These are phyloP conservation scores for Shiraia bambusicola DNA, from an alignment of 2,329 filamentous ascomycete species.

Conservation along the genomic window DNA sequence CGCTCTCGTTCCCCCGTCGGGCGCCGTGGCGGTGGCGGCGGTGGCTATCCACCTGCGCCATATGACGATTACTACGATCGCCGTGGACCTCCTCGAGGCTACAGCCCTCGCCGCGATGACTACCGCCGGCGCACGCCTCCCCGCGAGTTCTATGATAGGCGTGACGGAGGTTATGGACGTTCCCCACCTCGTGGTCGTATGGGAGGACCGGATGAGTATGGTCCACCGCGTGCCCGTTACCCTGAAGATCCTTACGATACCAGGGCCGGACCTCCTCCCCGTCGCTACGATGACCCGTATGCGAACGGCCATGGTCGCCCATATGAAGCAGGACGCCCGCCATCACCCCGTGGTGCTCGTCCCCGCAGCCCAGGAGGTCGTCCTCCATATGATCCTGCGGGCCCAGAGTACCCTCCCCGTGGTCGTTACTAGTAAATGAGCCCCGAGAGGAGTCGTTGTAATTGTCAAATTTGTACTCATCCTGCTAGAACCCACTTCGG, in stretches of 20 bases:
- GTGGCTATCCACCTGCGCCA: conserved; percentile 60
- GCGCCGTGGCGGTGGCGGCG: conserved; percentile 53
- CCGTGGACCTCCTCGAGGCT: conserved; percentile 76
- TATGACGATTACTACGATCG: conserved; percentile 74
- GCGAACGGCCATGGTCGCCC: conserved; percentile 59
- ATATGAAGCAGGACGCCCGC: conserved; percentile 53
- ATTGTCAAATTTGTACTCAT: conserved; percentile 3
- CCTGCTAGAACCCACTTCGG: background rate
- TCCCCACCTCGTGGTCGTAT: conserved; percentile 67
- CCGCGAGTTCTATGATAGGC: conserved; percentile 83
- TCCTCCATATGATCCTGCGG: conserved; percentile 52
- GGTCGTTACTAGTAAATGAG: conserved; percentile 35
- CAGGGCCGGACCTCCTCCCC: conserved; percentile 56
- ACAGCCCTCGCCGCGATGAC: conserved; percentile 83
- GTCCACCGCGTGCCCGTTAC: conserved; percentile 62
- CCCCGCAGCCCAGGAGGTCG: conserved; percentile 60
- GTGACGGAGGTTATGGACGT: conserved; percentile 60
- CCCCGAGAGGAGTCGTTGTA: background rate
- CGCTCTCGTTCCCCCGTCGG: conserved; percentile 73
- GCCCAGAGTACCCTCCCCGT: conserved; percentile 50
- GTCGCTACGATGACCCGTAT: conserved; percentile 61
- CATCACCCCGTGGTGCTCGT: conserved; percentile 42
- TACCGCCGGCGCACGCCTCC: conserved; percentile 78
- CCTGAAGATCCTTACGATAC: conserved; percentile 74
- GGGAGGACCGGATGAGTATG: conserved; percentile 68